Evolutionary conservation across 495 filamentous ascomycete species (phyloP).

Genomic region (Staphylotrichum tortipilum): DNA sequence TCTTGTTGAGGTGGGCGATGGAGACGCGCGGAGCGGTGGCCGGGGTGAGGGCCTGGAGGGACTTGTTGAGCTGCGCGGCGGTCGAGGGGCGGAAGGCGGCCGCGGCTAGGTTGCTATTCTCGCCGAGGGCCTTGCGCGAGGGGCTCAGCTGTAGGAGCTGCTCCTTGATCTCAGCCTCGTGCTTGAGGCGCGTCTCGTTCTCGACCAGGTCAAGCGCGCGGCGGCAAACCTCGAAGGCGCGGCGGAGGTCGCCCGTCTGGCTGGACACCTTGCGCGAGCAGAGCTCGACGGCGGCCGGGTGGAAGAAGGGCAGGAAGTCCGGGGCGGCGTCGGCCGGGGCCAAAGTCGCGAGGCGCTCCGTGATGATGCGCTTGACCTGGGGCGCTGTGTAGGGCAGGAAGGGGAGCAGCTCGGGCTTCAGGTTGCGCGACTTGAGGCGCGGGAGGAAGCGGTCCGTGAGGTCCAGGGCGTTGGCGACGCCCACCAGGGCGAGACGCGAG

Average conservation of each 20-base stretch:
- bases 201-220: constrained; percentile 86
- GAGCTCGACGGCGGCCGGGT: constrained; percentile 85
- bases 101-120: constrained; percentile 40
- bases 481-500: constrained; percentile 74
- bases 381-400: constrained; percentile 85
- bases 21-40: constrained; percentile 81
- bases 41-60: constrained; percentile 51
- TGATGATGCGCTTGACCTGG: constrained; percentile 85
- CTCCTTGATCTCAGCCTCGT: constrained; percentile 45
- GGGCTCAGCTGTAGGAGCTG: constrained; percentile 39
- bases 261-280: constrained; percentile 89
- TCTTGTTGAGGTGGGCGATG: constrained; percentile 81
- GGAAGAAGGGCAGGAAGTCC: constrained; percentile 75
- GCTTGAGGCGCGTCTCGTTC: constrained; percentile 62
- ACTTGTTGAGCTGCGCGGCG: constrained; percentile 26
- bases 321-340: constrained; percentile 39
- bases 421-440: constrained; percentile 80
- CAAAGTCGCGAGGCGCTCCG: constrained; percentile 67
- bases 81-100: constrained; percentile 27
- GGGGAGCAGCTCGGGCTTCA: constrained; percentile 82
- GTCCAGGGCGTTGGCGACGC: constrained; percentile 95
- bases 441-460: constrained; percentile 92
- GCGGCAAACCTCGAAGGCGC: constrained; percentile 90
- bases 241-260: constrained; percentile 88
- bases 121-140: constrained; percentile 33